Percentiles rank a stretch among this genome's conserved stretches.
Conservation (phyloP, 2,329 filamentous ascomycete genomes). For the Talaromyces sp. region DNA sequence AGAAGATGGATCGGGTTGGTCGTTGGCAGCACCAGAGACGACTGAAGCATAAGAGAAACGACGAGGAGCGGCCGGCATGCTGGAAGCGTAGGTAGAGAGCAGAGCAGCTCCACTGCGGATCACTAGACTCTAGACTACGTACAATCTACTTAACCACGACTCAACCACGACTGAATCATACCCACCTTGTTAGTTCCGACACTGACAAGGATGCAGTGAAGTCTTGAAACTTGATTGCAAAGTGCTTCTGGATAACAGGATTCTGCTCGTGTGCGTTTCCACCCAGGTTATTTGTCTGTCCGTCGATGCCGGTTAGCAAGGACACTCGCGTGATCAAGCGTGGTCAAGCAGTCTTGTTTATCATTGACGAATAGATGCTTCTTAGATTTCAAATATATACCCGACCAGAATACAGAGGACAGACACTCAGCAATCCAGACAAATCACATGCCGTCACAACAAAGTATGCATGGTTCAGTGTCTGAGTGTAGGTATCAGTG, state of each 20-base stretch:
- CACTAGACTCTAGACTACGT: neutral
- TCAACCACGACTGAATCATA: neutral
- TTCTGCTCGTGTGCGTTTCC: neutral
- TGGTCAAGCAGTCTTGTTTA: neutral
- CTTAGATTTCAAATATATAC: neutral
- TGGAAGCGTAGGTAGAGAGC: neutral
- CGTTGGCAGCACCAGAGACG: conserved; percentile 30
- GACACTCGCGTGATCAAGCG: neutral
- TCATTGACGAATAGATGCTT: neutral
- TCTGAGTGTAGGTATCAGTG: conserved; percentile 3
- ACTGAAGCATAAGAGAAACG: conserved; percentile 62
- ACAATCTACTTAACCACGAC: neutral
- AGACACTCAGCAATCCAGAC: neutral
- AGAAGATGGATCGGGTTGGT: conserved; percentile 25
- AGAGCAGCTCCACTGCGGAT: conserved; percentile 7
- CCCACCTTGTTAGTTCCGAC: neutral
- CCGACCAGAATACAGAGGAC: neutral
- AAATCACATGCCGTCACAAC: neutral
- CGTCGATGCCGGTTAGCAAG: neutral
- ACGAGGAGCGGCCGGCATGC: conserved; percentile 37
- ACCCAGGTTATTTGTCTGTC: neutral
- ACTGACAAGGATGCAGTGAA: neutral
- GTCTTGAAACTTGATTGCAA: neutral
- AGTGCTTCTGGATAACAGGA: neutral
- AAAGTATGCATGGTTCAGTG: neutral